These are phyloP conservation scores for Saccharum spontaneum DNA, from an alignment of 176 grass and related monocot genomes.

Conservation along the genomic window DNA sequence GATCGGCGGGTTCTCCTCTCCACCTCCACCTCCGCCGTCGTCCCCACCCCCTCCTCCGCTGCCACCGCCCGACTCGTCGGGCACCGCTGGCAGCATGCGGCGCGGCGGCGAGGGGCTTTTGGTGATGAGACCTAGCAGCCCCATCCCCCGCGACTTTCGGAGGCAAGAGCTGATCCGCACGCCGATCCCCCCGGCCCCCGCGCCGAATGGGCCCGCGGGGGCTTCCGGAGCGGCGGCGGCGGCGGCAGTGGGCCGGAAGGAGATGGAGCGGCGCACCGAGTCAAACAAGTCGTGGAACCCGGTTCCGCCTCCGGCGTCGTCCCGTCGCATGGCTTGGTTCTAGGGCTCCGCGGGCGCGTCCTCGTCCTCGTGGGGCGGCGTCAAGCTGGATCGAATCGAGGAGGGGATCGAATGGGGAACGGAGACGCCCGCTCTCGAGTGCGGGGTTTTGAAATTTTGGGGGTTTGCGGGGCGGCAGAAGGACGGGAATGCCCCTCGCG, in stretches of 20 bases:
- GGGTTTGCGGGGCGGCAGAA: not conserved
- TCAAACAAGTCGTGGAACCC: conserved; percentile 83
- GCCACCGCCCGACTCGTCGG: not conserved
- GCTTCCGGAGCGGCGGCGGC: conserved; percentile 17
- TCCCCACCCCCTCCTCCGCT: not conserved
- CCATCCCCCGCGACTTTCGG: conserved; percentile 77
- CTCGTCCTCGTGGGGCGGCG: not conserved
- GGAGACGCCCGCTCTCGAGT: conserved; percentile 26
- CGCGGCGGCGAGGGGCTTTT: conserved; percentile 66
- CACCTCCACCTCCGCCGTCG: not conserved
- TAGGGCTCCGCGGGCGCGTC: conserved; percentile 16
- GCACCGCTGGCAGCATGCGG: conserved; percentile 43
- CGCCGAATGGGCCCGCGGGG: conserved; percentile 32
- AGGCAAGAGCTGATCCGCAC: conserved; percentile 70
- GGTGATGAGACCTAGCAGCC: conserved; percentile 72
- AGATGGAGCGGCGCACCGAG: conserved; percentile 83
- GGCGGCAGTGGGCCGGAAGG: conserved; percentile 52
- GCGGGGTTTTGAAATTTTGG: conserved; percentile 59
- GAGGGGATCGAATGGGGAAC: not conserved
- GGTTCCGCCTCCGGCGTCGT: conserved; percentile 45
- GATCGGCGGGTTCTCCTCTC: conserved; percentile 66
- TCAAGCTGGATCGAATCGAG: conserved; percentile 35
- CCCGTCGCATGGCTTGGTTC: conserved; percentile 48
- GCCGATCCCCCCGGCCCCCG: conserved; percentile 43
- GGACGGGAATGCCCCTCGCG: conserved; percentile 55